A percentile compares a stretch with the other conserved stretches of the same genome.
These are phyloP conservation scores for Crithidia acanthocephali DNA, from an alignment of 208 protist genomes.

Conservation along the genomic window DNA sequence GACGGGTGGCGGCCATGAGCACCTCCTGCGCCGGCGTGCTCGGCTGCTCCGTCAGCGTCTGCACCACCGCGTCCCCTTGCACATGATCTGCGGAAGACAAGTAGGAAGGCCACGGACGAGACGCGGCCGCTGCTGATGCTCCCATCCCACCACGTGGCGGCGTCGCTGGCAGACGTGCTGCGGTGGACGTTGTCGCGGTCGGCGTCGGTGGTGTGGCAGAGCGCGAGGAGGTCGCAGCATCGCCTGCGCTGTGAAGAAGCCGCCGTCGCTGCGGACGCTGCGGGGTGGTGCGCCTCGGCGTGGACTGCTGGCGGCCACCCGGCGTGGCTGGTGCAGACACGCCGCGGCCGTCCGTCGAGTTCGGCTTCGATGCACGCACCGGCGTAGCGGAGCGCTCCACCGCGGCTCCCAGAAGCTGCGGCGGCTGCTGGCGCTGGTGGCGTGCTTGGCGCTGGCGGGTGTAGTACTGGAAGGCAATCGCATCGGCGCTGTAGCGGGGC, in stretches of 20 bases:
- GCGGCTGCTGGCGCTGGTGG: slow-evolving; percentile 8
- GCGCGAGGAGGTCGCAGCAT: not conserved
- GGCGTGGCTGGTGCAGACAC: slow-evolving; percentile 2
- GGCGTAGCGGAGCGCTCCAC: not conserved
- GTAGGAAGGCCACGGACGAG: not conserved
- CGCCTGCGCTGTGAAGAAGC: not conserved
- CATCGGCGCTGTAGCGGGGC: slow-evolving; percentile 7
- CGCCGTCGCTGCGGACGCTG: not conserved
- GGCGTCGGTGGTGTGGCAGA: not conserved
- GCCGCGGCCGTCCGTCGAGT: not conserved
- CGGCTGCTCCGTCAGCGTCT: slow-evolving; percentile 13
- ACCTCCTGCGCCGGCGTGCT: slow-evolving; percentile 11
- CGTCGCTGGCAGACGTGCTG: too few species aligned
- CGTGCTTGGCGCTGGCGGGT: not conserved
- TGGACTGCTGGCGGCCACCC: not conserved
- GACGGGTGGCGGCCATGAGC: slow-evolving; percentile 17
- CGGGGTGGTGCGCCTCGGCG: not conserved
- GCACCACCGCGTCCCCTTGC: slow-evolving; percentile 11
- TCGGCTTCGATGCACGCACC: not conserved
- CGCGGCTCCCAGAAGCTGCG: not conserved
- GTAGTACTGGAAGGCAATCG: slow-evolving; percentile 39
- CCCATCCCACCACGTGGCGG: too few species aligned
- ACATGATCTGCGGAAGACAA: slow-evolving; percentile 13
- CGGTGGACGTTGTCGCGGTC: not conserved
- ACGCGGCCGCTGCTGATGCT: not conserved